Conservation (phyloP, 2,329 filamentous ascomycete genomes). For the Phaeosphaeria sp. region DNA sequence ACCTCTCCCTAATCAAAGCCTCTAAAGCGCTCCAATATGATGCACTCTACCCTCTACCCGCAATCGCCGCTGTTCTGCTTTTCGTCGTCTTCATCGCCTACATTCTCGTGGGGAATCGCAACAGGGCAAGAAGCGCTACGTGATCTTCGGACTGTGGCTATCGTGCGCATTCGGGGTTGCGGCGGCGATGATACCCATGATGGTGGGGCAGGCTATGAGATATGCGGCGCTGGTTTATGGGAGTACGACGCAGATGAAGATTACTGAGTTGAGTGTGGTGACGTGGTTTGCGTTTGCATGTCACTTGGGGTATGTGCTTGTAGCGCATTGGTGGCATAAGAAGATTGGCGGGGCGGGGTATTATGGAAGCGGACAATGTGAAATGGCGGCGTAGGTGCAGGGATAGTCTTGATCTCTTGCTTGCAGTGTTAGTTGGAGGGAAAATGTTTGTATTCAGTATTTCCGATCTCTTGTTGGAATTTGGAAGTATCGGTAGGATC, state of each 20-base stretch:
- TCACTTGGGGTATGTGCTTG: background rate
- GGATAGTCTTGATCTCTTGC: background rate
- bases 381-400: background rate
- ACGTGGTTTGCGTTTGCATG: background rate
- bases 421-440: background rate
- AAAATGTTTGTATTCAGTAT: background rate
- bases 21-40: background rate
- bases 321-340: background rate
- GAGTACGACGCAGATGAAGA: background rate
- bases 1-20: background rate
- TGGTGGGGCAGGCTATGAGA: background rate
- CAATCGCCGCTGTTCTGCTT: background rate
- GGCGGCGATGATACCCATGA: background rate
- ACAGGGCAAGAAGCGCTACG: background rate
- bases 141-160: background rate
- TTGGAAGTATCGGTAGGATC: background rate
- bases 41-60: background rate
- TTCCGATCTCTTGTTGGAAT: background rate
- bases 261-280: conserved; percentile 1
- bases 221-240: background rate
- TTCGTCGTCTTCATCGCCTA: background rate
- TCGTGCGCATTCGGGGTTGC: conserved; percentile 3
- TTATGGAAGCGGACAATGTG: background rate
- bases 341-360: background rate
- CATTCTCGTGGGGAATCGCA: background rate